Evolutionary conservation across 345 rosid species (phyloP).

Genomic region (Rhodomyrtus tomentosa): DNA sequence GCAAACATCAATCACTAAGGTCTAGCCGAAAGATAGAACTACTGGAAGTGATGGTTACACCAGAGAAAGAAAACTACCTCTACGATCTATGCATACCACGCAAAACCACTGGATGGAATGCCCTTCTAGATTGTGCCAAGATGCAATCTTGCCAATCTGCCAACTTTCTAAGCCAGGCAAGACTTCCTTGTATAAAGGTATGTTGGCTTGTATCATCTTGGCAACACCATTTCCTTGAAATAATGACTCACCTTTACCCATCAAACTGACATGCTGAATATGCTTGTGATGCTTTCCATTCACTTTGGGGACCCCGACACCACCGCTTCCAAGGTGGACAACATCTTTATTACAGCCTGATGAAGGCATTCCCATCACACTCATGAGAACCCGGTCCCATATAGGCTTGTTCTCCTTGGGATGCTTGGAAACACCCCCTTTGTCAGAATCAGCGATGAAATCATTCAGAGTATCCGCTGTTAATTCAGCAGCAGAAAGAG

Average conservation of each 20-base stretch:
- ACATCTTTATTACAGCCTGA: conserved; percentile 18
- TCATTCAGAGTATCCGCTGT: conserved; percentile 61
- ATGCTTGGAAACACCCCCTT: conserved; percentile 39
- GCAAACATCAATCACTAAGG: not conserved
- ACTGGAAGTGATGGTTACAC: not conserved
- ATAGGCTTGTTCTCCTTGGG: conserved; percentile 33
- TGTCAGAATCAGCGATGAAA: conserved; percentile 64
- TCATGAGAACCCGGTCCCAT: conserved; percentile 60
- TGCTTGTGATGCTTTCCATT: conserved; percentile 79
- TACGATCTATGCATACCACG: conserved; percentile 79
- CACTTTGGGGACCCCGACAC: conserved; percentile 53
- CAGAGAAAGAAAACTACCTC: conserved; percentile 34
- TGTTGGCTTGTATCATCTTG: conserved; percentile 45
- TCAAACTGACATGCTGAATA: conserved; percentile 31
- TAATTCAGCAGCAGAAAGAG: conserved; percentile 66
- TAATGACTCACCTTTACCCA: conserved; percentile 26
- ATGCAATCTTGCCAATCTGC: conserved; percentile 75
- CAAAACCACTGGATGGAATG: conserved; percentile 86
- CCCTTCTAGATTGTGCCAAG: conserved; percentile 92
- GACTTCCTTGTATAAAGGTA: conserved; percentile 64
- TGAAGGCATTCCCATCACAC: conserved; percentile 36
- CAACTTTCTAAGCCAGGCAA: conserved; percentile 80
- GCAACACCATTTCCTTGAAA: conserved; percentile 61
- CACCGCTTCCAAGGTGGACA: conserved; percentile 26
- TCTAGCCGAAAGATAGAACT: not conserved